phyloP scores from a whole-genome alignment of 495 filamentous ascomycete species.

The Glutinoglossum americanum region DNA sequence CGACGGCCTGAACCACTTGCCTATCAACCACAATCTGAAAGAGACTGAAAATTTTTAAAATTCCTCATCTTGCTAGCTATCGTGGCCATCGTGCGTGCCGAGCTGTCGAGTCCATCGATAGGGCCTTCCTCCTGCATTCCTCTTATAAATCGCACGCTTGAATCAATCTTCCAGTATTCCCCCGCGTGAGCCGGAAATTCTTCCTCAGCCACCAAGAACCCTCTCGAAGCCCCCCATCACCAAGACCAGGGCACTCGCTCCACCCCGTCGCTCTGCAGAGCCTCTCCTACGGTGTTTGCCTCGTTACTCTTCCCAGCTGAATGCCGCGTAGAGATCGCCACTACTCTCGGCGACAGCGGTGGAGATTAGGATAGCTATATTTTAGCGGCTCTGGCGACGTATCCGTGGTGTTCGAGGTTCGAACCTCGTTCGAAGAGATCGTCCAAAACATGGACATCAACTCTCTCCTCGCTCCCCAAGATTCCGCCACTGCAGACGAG shows the following conservation, averaged over 20 bases:
- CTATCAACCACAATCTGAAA: too few relatives aligned
- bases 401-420: not conserved
- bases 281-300: too few relatives aligned
- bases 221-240: too few relatives aligned
- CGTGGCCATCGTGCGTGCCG: not conserved
- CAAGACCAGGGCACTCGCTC: too few relatives aligned
- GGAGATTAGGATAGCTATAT: not conserved
- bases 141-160: too few relatives aligned
- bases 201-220: not conserved
- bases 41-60: not conserved
- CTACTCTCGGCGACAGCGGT: not conserved
- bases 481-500: slow-evolving; percentile 22
- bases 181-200: not conserved
- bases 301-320: not conserved
- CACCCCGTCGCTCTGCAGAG: too few relatives aligned
- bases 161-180: not conserved
- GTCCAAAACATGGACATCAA: slow-evolving; percentile 40
- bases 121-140: too few relatives aligned
- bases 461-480: slow-evolving; percentile 47
- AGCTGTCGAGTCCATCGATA: not conserved
- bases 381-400: not conserved
- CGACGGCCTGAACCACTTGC: too few relatives aligned
- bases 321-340: not conserved
- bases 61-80: not conserved
- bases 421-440: not conserved